These are phyloP conservation scores for Microstegium vimineum DNA, from an alignment of 176 grass and related monocot genomes.

Conservation along the genomic window DNA sequence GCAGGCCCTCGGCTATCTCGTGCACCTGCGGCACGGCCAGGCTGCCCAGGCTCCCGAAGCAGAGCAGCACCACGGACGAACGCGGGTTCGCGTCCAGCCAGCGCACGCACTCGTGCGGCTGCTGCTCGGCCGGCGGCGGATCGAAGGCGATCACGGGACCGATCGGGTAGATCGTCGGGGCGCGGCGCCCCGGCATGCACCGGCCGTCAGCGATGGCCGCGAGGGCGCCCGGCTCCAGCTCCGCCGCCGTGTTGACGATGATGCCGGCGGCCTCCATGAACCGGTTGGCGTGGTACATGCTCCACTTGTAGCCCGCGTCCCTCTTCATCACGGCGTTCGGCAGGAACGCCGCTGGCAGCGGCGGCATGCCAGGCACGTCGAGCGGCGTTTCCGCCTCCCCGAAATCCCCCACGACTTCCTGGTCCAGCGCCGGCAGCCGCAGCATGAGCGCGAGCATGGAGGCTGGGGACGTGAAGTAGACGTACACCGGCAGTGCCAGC, in stretches of 20 bases:
- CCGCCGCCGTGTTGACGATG: conserved; percentile 40
- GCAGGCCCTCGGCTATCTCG: conserved; percentile 35
- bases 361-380: conserved; percentile 15
- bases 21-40: conserved; percentile 1
- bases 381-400: conserved; percentile 2
- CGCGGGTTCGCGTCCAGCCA: conserved; percentile 45
- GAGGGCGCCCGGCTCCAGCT: conserved; percentile 26
- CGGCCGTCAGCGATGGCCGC: neutral
- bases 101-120: conserved; percentile 25
- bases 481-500: conserved; percentile 31
- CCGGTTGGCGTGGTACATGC: conserved; percentile 23
- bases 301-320: conserved; percentile 3
- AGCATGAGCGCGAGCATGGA: conserved; percentile 28
- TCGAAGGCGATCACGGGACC: conserved; percentile 6
- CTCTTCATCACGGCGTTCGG: conserved; percentile 29
- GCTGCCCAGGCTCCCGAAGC: conserved; percentile 35
- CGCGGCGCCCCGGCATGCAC: neutral
- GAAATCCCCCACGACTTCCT: conserved; percentile 1
- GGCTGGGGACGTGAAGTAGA: conserved; percentile 24
- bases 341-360: conserved; percentile 4
- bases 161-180: conserved; percentile 26
- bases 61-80: conserved; percentile 36
- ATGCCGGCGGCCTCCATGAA: conserved; percentile 32
- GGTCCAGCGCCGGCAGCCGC: conserved; percentile 28
- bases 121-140: neutral